Evolutionary conservation across 352 stramenopile genomes (phyloP), one percentile per base, ranked within the genome.

Genomic region (Pythium scleroteichum): DNA sequence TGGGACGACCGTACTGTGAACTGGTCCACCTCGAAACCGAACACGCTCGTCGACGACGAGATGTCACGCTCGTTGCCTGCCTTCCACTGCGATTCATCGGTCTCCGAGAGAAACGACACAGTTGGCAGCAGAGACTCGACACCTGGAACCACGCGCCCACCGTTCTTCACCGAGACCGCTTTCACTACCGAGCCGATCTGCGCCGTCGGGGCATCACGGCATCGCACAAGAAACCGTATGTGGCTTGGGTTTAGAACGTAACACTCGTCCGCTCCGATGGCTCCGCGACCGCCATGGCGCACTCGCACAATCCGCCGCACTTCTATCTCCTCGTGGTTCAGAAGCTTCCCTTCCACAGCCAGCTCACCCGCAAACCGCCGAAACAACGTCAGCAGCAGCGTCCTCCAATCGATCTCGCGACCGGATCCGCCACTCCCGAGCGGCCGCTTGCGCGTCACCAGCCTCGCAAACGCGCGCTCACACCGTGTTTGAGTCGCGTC

Each of bases 301-400:
- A 27, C n/a, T 0, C 45, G 59, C 20, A 23, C n/a, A 23, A 85
- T 47, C 2, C 49, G 59, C 19, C 55, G 47, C 19, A 85, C 71
- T 12, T 77, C 47, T 27, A 85, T 50, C 60, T 85, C 71, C 14
- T 73, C 64, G 26, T 71, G 62, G 58, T 85, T 85, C 47, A 82
- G 59, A 10, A 85, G 53, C 48, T 73, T 76, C 7, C 76, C 76
- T 20, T 66, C n/a, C 22, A 82, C 61, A 4, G 68, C 3, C 29
- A 82, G 16, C 7, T 62, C 32, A 0, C 62, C 68, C 0, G 62
- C 46, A 12, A 57, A 82, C 12, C 76, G 71, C 2, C 71, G 71
- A 23, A 72, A 72, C 5, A 82, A 4, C 23, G 62, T 63, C 24
- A 32, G 55, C 41, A 70, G 29, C 14, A 70, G 26, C 26, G 35